These are phyloP conservation scores for Xanthoparmelia taractica DNA, from an alignment of 495 filamentous ascomycete genomes.

Conservation along the genomic window DNA sequence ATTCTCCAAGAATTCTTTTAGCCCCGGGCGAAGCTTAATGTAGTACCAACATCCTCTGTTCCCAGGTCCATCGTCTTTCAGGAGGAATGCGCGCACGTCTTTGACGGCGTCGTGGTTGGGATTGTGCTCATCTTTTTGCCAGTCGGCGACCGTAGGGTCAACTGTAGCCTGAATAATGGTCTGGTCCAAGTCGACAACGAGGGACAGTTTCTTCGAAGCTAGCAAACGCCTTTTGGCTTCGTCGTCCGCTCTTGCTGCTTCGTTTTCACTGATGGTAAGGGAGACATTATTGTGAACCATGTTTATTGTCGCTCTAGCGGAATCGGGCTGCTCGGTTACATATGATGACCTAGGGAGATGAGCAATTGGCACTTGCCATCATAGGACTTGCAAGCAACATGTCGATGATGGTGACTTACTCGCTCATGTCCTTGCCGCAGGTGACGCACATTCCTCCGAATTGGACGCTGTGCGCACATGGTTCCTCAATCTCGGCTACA, in stretches of 20 bases:
- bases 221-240: conserved; percentile 78
- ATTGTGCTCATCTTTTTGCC: conserved; percentile 79
- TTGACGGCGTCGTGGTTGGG: conserved; percentile 89
- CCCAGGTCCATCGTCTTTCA: conserved; percentile 72
- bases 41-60: conserved; percentile 84
- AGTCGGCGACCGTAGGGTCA: conserved; percentile 91
- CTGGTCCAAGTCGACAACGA: conserved; percentile 96
- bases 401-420: conserved; percentile 36
- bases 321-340: conserved; percentile 50
- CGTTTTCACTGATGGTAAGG: conserved; percentile 62
- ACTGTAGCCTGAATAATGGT: conserved; percentile 98
- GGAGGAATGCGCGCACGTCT: conserved; percentile 77
- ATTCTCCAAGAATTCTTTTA: conserved; percentile 72
- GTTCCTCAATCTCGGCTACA: conserved; percentile 78
- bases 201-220: conserved; percentile 67
- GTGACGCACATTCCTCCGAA: conserved; percentile 81
- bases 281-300: conserved; percentile 86
- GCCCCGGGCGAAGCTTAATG: conserved; percentile 92
- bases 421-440: conserved; percentile 97
- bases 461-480: conserved; percentile 84
- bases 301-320: conserved; percentile 79
- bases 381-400: neutral
- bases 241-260: conserved; percentile 75
- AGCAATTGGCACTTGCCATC: conserved; percentile 5
- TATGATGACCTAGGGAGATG: conserved; percentile 44